Base-by-base conservation (phyloP, 345 rosid genomes). In the Luvunga scandens region DNA sequence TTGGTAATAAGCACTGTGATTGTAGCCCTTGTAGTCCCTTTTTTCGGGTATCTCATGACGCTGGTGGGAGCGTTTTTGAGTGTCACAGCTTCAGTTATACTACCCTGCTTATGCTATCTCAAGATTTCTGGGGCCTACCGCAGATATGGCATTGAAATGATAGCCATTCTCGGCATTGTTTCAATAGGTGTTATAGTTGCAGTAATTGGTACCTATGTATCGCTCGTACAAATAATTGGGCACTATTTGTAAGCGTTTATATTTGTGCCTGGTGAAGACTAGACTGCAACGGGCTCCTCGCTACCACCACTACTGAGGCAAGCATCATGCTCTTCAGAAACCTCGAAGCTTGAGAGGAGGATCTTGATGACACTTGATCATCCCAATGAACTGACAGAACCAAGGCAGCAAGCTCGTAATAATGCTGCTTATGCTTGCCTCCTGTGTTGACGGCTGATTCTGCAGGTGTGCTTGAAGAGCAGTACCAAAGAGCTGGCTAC, bases 21-120 rank as follows among this genome's bases (percentile, higher is more conserved):
- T 10, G 84, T 88, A 59, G 95, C 95, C 45, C 69, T 87, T 65
- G 77, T 78, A 3, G 66, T 92, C 66, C 93, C 91, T 0, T 89
- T 83, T 59, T 89, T 89, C 12, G 89, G 85, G 73, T 85, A 82
- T 4, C 84, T 92, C 18, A 88, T 88, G 90, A 84, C 88, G 3
- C 75, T 92, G 50, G 92, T 88, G 1, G 97, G 97, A 80, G 95
- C 95, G 9, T 78, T 87, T 78, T 83, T 91, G 72, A 84, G 88
- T 33, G 86, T 84, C 36, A 65, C 86, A 2, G 88, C 87, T 13
- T 88, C 91, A 5, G 72, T 90, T 12, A 63, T 89, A 60, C 66
- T 90, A 56, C 91, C 92, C 0, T 90, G 89, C 76, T 68, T 83
- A 34, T 89, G 92, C 63, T 91, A 86, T 83, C 66, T 86, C 78